Conservation (phyloP, 805 yeast genomes). For the Zygoascus biomembranicola region DNA sequence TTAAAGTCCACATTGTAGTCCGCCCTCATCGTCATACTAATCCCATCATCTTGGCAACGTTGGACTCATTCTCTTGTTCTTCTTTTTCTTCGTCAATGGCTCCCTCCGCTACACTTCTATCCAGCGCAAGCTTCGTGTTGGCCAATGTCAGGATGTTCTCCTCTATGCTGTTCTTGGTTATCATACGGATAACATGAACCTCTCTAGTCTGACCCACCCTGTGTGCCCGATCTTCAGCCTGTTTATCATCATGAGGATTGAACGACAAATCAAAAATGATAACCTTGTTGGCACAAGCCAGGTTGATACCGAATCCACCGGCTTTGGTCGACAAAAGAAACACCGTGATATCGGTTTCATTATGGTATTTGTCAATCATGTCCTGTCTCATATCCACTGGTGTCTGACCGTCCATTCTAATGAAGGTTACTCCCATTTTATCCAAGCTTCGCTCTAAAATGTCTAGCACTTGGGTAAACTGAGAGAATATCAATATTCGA, state of each 20-base stretch:
- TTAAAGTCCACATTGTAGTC: too few relatives aligned
- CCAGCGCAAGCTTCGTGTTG: conserved; percentile 83
- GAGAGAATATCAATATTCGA: conserved; percentile 75
- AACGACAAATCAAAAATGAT: conserved; percentile 88
- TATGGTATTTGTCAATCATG: conserved; percentile 80
- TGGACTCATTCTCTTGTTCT: conserved; percentile 29
- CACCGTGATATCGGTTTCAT: conserved; percentile 72
- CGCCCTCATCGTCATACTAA: background rate
- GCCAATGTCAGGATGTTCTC: conserved; percentile 84
- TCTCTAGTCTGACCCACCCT: conserved; percentile 89
- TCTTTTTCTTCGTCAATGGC: conserved; percentile 26
- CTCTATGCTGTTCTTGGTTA: conserved; percentile 71
- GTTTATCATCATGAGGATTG: conserved; percentile 97
- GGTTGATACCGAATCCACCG: conserved; percentile 97
- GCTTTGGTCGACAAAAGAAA: conserved; percentile 91
- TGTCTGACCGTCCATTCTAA: conserved; percentile 90
- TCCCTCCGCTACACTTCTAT: conserved; percentile 37
- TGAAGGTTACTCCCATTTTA: conserved; percentile 54
- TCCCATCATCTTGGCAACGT: conserved; percentile 29
- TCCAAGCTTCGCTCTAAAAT: conserved; percentile 72
- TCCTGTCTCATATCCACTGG: conserved; percentile 90
- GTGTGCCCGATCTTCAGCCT: conserved; percentile 98
- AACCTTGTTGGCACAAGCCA: conserved; percentile 91
- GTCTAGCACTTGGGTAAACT: conserved; percentile 88
- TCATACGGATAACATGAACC: conserved; percentile 69